Percentiles rank a stretch among this genome's conserved stretches.
Evolutionary conservation across 164 flowering plant species (phyloP).

Genomic region (Piper longum): DNA sequence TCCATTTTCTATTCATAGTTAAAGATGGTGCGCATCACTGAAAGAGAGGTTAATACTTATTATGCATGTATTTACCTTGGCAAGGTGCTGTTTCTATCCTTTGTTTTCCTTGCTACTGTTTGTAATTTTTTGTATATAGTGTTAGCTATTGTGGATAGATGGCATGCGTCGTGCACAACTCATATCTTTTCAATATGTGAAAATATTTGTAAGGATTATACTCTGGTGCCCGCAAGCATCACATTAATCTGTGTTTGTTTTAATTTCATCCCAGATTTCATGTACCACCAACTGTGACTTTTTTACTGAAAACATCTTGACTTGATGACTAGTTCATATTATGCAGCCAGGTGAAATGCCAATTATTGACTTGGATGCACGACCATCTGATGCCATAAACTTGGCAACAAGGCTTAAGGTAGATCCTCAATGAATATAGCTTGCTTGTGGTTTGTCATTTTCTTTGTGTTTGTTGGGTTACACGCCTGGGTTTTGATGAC

Average conservation of each 20-base stretch:
- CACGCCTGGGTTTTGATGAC: too few relatives aligned
- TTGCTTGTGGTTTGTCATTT: too few relatives aligned
- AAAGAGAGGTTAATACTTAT: conserved; percentile 58
- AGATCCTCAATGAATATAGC: conserved; percentile 1
- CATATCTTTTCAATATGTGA: too few relatives aligned
- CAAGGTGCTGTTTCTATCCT: conserved; percentile 32
- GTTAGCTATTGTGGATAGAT: too few relatives aligned
- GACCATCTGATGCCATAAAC: conserved; percentile 92
- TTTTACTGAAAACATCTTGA: background rate
- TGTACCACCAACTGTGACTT: background rate
- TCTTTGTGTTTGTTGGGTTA: too few relatives aligned
- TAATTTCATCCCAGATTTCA: too few relatives aligned
- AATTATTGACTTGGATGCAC: conserved; percentile 49
- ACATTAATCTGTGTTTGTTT: too few relatives aligned
- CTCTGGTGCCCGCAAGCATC: too few relatives aligned
- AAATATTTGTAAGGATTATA: too few relatives aligned
- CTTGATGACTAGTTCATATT: background rate
- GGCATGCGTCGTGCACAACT: too few relatives aligned
- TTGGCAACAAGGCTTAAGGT: conserved; percentile 69
- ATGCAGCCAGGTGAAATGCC: conserved; percentile 48
- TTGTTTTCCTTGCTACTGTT: background rate
- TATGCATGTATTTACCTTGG: conserved; percentile 42
- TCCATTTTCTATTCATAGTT: conserved; percentile 28
- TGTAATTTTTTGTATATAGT: background rate
- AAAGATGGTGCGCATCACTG: conserved; percentile 58